A percentile compares a stretch with the other conserved stretches of the same genome.
Evolutionary conservation across 2,329 filamentous ascomycete genomes (phyloP).

Genomic region (Fusarium verticillioides): DNA sequence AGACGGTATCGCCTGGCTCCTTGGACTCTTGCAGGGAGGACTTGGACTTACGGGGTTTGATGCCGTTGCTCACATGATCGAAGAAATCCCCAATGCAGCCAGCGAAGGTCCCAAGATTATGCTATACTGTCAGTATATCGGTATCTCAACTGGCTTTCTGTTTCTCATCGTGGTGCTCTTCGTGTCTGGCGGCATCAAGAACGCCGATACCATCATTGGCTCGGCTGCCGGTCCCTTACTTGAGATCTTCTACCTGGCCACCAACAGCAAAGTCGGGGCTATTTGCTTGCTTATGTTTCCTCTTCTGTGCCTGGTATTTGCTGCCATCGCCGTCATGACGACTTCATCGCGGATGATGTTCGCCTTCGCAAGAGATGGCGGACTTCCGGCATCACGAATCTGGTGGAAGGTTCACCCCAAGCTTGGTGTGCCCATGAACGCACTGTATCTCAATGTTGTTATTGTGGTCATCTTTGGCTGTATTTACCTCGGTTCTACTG

Average conservation of each 20-base stretch:
- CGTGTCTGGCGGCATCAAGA: conserved; percentile 66
- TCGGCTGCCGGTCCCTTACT: conserved; percentile 68
- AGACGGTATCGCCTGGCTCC: conserved; percentile 49
- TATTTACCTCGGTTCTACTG: conserved; percentile 73
- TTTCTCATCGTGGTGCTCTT: conserved; percentile 73
- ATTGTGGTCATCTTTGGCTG: conserved; percentile 75
- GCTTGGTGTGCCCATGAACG: conserved; percentile 74
- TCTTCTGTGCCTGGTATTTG: conserved; percentile 71
- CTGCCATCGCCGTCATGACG: conserved; percentile 72
- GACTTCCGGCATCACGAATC: conserved; percentile 69
- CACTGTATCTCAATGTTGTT: conserved; percentile 68
- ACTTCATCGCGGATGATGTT: conserved; percentile 74
- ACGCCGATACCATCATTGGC: conserved; percentile 57
- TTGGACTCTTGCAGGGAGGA: conserved; percentile 49
- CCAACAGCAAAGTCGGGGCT: conserved; percentile 68
- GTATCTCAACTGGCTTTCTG: conserved; percentile 69
- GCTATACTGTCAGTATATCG: conserved; percentile 70
- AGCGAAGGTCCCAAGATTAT: conserved; percentile 49
- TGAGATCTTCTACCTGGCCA: conserved; percentile 72
- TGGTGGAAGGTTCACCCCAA: conserved; percentile 70
- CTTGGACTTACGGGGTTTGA: conserved; percentile 50
- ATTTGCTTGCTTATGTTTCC: conserved; percentile 75
- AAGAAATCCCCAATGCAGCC: conserved; percentile 49
- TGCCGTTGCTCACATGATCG: conserved; percentile 52
- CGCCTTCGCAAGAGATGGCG: conserved; percentile 72